Percentiles rank a stretch among this genome's conserved stretches.
These are phyloP conservation scores for Cornus controversa DNA, from an alignment of 148 eudicot species.

Conservation along the genomic window DNA sequence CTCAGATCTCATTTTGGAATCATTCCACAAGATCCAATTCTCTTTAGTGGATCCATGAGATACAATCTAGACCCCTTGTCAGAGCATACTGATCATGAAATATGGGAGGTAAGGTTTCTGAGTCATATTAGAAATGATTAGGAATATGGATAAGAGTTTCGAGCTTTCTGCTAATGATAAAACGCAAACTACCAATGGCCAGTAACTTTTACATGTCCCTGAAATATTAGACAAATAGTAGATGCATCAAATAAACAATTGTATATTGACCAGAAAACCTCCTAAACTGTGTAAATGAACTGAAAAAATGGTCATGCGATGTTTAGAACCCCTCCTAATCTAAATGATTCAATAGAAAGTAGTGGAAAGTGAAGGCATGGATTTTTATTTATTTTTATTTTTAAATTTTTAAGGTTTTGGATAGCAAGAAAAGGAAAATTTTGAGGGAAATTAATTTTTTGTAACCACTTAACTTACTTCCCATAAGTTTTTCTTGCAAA, in stretches of 20 bases:
- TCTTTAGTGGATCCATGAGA: slow-evolving; percentile 45
- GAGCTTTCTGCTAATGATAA: not conserved
- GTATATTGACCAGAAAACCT: not conserved
- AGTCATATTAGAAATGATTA: not conserved
- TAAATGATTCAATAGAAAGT: not conserved
- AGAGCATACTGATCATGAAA: slow-evolving; percentile 46
- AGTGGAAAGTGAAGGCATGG: too few species aligned
- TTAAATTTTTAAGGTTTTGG: too few species aligned
- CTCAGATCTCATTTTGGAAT: slow-evolving; percentile 49
- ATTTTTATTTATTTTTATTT: too few species aligned
- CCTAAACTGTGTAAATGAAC: not conserved
- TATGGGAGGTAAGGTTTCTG: slow-evolving; percentile 41
- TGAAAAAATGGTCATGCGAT: too few species aligned
- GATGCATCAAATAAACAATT: not conserved
- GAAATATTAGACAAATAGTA: not conserved
- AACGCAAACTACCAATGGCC: not conserved
- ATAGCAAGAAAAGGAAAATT: too few species aligned
- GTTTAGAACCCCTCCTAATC: not conserved
- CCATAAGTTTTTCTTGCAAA: too few species aligned
- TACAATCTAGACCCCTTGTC: slow-evolving; percentile 54
- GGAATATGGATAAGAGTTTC: not conserved
- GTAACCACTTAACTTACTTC: too few species aligned
- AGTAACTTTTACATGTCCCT: not conserved
- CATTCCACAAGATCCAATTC: slow-evolving; percentile 57
- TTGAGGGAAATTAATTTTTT: too few species aligned